A percentile compares a stretch with the other conserved stretches of the same genome.
Evolutionary conservation across 2,329 filamentous ascomycete genomes (phyloP).

Genomic region (Atkinsonella texensis): DNA sequence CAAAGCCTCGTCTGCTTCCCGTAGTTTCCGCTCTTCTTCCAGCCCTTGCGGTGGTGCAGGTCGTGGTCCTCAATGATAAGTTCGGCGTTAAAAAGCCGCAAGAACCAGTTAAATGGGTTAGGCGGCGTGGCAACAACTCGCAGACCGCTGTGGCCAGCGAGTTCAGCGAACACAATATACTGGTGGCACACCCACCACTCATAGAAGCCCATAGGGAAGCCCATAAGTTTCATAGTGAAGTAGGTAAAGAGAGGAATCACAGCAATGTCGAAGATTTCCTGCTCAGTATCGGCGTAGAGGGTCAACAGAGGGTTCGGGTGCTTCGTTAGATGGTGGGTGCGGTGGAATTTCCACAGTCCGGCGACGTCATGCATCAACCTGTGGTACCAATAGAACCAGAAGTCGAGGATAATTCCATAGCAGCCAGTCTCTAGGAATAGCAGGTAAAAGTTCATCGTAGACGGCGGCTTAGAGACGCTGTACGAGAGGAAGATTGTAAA

Average conservation of each 20-base stretch:
- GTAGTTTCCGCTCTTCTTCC: slow-evolving; percentile 7
- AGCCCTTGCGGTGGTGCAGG: slow-evolving; percentile 6
- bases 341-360: slow-evolving; percentile 6
- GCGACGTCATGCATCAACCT: slow-evolving; percentile 6
- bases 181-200: slow-evolving; percentile 8
- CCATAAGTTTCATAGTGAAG: slow-evolving; percentile 5
- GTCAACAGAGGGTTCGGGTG: slow-evolving; percentile 5
- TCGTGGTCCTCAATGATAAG: slow-evolving; percentile 7
- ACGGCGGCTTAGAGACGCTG: not conserved
- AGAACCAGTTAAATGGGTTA: slow-evolving; percentile 5
- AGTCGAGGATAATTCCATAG: slow-evolving; percentile 5
- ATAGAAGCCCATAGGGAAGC: slow-evolving; percentile 6
- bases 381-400: slow-evolving; percentile 9
- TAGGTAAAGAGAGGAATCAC: slow-evolving; percentile 5
- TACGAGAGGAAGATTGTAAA: slow-evolving; percentile 5
- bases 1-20: slow-evolving; percentile 7
- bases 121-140: slow-evolving; percentile 3
- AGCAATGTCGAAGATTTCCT: slow-evolving; percentile 6
- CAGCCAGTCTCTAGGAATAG: slow-evolving; percentile 1
- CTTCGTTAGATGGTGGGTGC: slow-evolving; percentile 7
- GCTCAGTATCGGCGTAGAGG: slow-evolving; percentile 5
- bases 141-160: slow-evolving; percentile 5
- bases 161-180: slow-evolving; percentile 6
- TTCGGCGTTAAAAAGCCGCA: slow-evolving; percentile 1
- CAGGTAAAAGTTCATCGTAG: not conserved